These are phyloP conservation scores for apple (Malus domestica) DNA, from an alignment of 306 rosid species.

Conservation along the genomic window DNA sequence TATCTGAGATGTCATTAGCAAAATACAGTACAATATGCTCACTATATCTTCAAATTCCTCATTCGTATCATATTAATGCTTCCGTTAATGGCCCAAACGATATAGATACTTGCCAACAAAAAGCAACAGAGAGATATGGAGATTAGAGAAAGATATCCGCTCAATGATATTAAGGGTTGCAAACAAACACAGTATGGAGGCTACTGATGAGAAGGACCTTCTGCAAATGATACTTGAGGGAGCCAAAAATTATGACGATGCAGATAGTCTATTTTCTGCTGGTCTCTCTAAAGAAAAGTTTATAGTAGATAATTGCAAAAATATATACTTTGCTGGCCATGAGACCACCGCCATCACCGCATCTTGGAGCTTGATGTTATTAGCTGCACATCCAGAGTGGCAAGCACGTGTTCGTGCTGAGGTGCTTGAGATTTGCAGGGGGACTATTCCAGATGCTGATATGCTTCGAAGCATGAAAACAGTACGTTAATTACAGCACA, in stretches of 20 bases:
- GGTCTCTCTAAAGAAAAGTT: conserved; percentile 12
- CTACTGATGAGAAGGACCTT: conserved; percentile 21
- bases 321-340: conserved; percentile 30
- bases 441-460: too few relatives aligned
- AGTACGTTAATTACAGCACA: too few relatives aligned
- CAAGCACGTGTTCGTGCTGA: conserved; percentile 23
- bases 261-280: neutral
- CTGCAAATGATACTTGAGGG: conserved; percentile 33
- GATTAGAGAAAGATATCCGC: conserved; percentile 46
- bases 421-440: neutral
- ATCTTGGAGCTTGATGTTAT: conserved; percentile 37
- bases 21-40: neutral
- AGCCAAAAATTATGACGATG: conserved; percentile 15
- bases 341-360: conserved; percentile 39
- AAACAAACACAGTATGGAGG: conserved; percentile 25
- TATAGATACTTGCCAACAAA: conserved; percentile 50
- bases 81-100: neutral
- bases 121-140: conserved; percentile 49
- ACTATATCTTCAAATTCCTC: neutral
- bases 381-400: conserved; percentile 44
- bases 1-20: neutral
- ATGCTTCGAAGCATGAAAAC: too few relatives aligned
- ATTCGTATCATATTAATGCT: neutral
- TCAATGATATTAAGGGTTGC: conserved; percentile 40
- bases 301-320: conserved; percentile 34